A percentile compares a stretch with the other conserved stretches of the same genome.
Conservation (phyloP, 345 rosid species). For the Euphorbia tirucalli region DNA sequence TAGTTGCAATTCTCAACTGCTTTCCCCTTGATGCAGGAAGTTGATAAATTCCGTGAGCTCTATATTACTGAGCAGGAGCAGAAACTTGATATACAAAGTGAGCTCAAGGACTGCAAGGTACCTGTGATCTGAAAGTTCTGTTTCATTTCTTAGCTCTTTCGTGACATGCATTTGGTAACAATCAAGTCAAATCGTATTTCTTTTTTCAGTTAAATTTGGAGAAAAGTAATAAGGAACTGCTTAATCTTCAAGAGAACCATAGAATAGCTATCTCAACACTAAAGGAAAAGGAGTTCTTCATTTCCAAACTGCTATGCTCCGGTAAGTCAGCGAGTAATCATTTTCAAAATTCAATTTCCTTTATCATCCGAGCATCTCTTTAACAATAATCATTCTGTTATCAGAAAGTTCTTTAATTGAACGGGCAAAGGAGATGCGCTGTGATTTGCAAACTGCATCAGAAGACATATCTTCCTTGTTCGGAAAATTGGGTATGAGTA, state of each 20-base stretch:
- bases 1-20: slow-evolving; percentile 1
- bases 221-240: slow-evolving; percentile 51
- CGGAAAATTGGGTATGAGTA: slow-evolving; percentile 59
- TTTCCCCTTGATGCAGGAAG: slow-evolving; percentile 53
- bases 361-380: slow-evolving; percentile 1
- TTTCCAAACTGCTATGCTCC: slow-evolving; percentile 55
- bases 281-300: slow-evolving; percentile 55
- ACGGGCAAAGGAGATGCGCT: slow-evolving; percentile 58
- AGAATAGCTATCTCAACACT: slow-evolving; percentile 40
- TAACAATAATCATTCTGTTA: slow-evolving; percentile 14
- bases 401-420: slow-evolving; percentile 65
- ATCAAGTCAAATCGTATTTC: slow-evolving; percentile 7
- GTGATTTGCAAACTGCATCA: slow-evolving; percentile 77
- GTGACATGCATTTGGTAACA: slow-evolving; percentile 13
- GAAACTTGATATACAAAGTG: slow-evolving; percentile 56
- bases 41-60: slow-evolving; percentile 54
- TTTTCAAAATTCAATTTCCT: neutral
- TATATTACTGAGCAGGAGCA: slow-evolving; percentile 69
- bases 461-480: slow-evolving; percentile 66
- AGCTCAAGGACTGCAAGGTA: slow-evolving; percentile 74
- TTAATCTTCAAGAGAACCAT: slow-evolving; percentile 56
- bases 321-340: slow-evolving; percentile 39
- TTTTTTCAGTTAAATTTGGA: slow-evolving; percentile 55
- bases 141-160: neutral
- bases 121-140: slow-evolving; percentile 5